Evolutionary conservation across 2,329 filamentous ascomycete genomes (phyloP).

Genomic region (Cytospora mali): DNA sequence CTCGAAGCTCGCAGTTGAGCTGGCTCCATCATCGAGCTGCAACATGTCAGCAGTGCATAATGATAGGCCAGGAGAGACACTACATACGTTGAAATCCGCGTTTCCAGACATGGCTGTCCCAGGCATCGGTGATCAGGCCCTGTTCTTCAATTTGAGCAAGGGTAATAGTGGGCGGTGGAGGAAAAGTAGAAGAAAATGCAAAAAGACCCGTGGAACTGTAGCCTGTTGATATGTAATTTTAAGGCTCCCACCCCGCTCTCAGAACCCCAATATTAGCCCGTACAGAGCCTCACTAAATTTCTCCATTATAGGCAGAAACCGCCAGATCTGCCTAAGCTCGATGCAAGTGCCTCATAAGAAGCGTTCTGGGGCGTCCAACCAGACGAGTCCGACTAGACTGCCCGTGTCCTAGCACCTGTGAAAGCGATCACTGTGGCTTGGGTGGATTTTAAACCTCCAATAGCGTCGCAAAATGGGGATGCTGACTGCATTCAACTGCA

Average conservation of each 20-base stretch:
- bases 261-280: neutral
- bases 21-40: conserved; percentile 33
- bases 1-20: conserved; percentile 40
- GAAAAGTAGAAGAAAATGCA: neutral
- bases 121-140: too few species aligned
- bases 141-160: neutral
- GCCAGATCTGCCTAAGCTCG: neutral
- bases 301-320: neutral
- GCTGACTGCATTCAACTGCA: neutral
- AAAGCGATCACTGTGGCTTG: neutral
- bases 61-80: too few species aligned
- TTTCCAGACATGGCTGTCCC: neutral
- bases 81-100: neutral
- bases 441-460: neutral
- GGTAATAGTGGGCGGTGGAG: neutral
- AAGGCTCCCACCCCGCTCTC: neutral
- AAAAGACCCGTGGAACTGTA: neutral
- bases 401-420: neutral
- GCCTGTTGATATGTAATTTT: neutral
- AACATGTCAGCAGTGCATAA: neutral
- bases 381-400: neutral
- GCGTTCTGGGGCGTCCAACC: neutral
- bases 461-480: neutral
- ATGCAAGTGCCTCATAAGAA: neutral
- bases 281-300: conserved; percentile 1